Percentiles rank a stretch among this genome's conserved stretches.
These are phyloP conservation scores for Whalleya microplaca DNA, from an alignment of 2,329 filamentous ascomycete genomes.

Conservation along the genomic window DNA sequence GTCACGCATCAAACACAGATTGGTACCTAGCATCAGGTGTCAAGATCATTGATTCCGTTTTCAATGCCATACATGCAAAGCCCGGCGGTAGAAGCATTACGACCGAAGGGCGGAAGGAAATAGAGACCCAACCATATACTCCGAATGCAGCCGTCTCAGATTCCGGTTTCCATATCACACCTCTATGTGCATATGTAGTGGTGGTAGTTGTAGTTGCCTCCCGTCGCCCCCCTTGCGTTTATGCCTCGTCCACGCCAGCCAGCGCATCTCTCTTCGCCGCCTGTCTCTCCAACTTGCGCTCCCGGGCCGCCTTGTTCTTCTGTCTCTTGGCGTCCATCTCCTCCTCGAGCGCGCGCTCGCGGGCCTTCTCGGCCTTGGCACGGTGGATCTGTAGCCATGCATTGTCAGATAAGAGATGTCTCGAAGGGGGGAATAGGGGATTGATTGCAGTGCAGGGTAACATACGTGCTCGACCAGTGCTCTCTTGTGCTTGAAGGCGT, in stretches of 20 bases:
- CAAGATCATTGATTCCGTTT: conserved; percentile 56
- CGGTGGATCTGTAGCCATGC: conserved; percentile 83
- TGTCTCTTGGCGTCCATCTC: conserved; percentile 99
- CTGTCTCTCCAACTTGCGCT: conserved; percentile 94
- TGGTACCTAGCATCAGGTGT: conserved; percentile 20
- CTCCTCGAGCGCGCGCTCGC: conserved; percentile 95
- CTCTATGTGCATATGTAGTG: conserved; percentile 35
- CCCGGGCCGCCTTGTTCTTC: conserved; percentile 99
- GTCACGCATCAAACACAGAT: neutral
- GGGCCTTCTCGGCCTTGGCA: conserved; percentile 99
- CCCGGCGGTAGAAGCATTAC: conserved; percentile 37
- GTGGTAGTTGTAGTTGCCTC: no score
- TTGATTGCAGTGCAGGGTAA: conserved; percentile 45
- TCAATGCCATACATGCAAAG: conserved; percentile 59
- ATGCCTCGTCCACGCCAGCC: conserved; percentile 69
- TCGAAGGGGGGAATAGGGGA: neutral
- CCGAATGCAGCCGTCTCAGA: conserved; percentile 44
- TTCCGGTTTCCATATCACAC: conserved; percentile 35
- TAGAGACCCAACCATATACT: conserved; percentile 54
- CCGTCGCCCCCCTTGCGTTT: conserved; percentile 41
- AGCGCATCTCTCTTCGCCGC: conserved; percentile 88
- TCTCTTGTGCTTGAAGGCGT: conserved; percentile 99
- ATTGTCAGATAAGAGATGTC: conserved; percentile 14
- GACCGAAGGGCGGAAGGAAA: conserved; percentile 42
- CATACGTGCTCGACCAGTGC: conserved; percentile 99